Base-by-base conservation (phyloP, 768 basidiomycete species). In the Phaeolepiota aurea region DNA sequence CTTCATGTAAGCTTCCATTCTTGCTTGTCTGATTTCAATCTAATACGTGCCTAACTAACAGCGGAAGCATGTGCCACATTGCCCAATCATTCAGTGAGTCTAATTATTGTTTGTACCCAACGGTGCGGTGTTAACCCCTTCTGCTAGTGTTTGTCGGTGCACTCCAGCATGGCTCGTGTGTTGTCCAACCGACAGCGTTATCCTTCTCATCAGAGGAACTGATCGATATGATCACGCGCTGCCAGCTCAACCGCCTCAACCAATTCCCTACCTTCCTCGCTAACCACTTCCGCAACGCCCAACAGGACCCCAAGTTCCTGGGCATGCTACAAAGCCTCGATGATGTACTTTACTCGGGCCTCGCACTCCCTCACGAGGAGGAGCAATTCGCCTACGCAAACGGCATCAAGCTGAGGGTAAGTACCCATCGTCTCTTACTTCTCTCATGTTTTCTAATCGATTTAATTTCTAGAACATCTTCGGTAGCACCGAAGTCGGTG, bases 51-150 rank as follows among this genome's bases (percentile, higher is more conserved):
- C 44, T 56, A 40, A 45, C 56, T 43, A 49, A 41, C 64, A 86
- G 83, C 69, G 84, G 86, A 43, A 82, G 80, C 66, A 82, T 87
- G 82, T 86, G 80, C 54, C 86, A 87, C 59, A 87, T 87, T 45
- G 86, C 62, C 20, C 82, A 87, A 58, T 76, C 71, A 31, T 84
- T 78, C 69, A 79, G 82, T 84, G 59, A 66, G 80, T 65, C 49
- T 37, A 42, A 25, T 38, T 19, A 7, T 14, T 35, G 9, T 35
- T 15, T 9, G 33, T 16, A 7, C 9, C 15, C n/a, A n/a, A n/a
- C 16, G 15, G 7, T 7, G 16, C 33, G 9, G 5, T 14, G 7
- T 35, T 14, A 14, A 5, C 7, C 15, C 18, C 9, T 35, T 15
- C 47, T 41, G 42, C 45, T 47, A 82, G 82, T 86, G 77, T 66